Base-by-base conservation (phyloP, 106 monocot genomes). In the Allium fistulosum region DNA sequence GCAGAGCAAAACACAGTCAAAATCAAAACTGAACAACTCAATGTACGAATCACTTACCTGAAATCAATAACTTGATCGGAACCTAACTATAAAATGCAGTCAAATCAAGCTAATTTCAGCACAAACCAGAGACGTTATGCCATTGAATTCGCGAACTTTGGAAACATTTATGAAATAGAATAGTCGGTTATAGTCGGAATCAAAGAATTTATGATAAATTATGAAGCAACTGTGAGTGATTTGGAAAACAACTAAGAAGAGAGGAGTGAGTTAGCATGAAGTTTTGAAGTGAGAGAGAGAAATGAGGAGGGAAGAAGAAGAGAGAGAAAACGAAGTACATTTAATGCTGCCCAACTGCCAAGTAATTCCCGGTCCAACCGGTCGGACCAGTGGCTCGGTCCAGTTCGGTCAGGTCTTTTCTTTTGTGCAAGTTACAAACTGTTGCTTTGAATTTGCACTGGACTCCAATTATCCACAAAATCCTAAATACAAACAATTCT, bases 331-430 rank as follows among this genome's bases (percentile, higher is more conserved):
- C 59, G 67, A 16, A 49, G 26, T 4, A 50, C 14, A 52, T 26
- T 72, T 68, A 75, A 69, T 75, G 75, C 68, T 68, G 51, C 59
- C 68, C 75, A 75, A 75, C 75, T 37, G 69, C 68, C 68, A 47
- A 75, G 60, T 51, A 59, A 59, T 57, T n/a, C 45, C 65, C 57
- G 11, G 45, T 46, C 17, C 16, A 61, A 67, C 74, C 59, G 26
- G 58, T 37, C 37, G 37, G 37, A 37, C 37, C 37, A 37, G 37
- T 37, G 37, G 5, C 37, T 37, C 37, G 37, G 37, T 5, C 37
- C 37, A 37, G 37, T 37, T 37, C 37, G 37, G 37, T 37, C 37
- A 37, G 37, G 37, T 75, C 60, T 59, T 67, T 74, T 75, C 67
- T 49, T 60, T 53, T 63, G 37, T 37, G 37, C 37, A 4, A 37